Base-by-base conservation (phyloP, 495 filamentous ascomycete species). In the Podospora tetraspora region DNA sequence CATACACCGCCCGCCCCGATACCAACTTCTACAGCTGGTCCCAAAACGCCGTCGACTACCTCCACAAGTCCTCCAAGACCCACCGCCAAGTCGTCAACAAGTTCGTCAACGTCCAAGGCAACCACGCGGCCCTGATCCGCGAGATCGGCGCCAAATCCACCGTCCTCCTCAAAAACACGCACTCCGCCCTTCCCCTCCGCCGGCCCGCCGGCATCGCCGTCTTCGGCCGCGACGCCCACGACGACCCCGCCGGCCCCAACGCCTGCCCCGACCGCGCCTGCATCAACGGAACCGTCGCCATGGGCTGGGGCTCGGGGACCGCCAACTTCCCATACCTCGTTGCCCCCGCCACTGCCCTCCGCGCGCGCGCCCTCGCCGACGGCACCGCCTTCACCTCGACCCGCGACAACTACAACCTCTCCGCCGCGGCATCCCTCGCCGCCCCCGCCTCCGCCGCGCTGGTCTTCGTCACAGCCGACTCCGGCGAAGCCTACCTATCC, bases 1-100 rank as follows among this genome's bases (percentile, higher is more conserved):
- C 84, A 6, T 79, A 91, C 21, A 76, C 73, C 56, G 74, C 73
- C 62, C 75, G 79, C 59, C 85, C 89, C 29, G 87, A 87, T 3
- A 89, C 92, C 23, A 97, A 94, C 79, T 97, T 96, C 79, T 94
- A 90, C 3, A 90, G 89, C 0, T 97, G 92, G 91, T 92, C 90
- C 0, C 79, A 90, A 58, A 85, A 92, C 37, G 92, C 90, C 23
- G 88, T 83, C 66, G 91, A 90, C n/a, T 88, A 84, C 66, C 74
- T 83, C 22, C 86, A 94, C 75, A 82, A 77, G 69, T 81, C 82
- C 23, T 86, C 87, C 11, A 79, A 83, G 56, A 81, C 84, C 63
- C 85, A 84, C 30, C 89, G 84, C 67, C 78, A 76, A 10, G 84
- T 86, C 56, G 84, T 97, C 72, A 97, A 97, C 76, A 76, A 88